Conservation (phyloP, 2,329 filamentous ascomycete genomes). For the Ascochyta fabae region DNA sequence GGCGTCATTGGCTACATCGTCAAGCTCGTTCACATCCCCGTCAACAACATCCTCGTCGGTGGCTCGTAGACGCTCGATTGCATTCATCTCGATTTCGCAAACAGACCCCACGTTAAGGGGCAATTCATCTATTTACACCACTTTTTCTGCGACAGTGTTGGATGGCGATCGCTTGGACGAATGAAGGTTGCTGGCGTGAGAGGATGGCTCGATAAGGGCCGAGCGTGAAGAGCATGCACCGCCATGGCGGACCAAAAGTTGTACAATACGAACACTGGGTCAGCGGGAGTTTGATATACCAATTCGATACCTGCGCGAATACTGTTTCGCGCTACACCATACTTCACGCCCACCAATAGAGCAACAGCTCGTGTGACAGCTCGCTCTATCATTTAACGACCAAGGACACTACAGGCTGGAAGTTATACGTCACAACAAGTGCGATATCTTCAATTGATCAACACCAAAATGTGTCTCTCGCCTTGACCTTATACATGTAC, state of each 20-base stretch:
- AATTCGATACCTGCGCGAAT: constrained; percentile 30
- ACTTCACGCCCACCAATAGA: no score
- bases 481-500: background rate
- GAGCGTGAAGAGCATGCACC: constrained; percentile 9
- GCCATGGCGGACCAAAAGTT: constrained; percentile 27
- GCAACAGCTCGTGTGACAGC: no score
- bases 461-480: background rate
- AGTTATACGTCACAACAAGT: no score
- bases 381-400: no score
- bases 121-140: constrained; percentile 24
- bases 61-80: constrained; percentile 41
- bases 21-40: constrained; percentile 61
- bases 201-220: background rate
- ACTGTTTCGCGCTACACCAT: constrained; percentile 1
- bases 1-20: constrained; percentile 60
- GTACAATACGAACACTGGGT: constrained; percentile 43
- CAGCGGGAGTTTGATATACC: constrained; percentile 48
- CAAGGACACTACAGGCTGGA: no score
- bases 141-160: constrained; percentile 10
- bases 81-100: constrained; percentile 17
- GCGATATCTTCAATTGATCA: no score
- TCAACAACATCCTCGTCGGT: constrained; percentile 61
- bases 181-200: background rate
- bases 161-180: background rate
- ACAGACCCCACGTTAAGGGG: constrained; percentile 13